Conservation (phyloP, 2,329 filamentous ascomycete genomes). For the Colletotrichum echinochloae region DNA sequence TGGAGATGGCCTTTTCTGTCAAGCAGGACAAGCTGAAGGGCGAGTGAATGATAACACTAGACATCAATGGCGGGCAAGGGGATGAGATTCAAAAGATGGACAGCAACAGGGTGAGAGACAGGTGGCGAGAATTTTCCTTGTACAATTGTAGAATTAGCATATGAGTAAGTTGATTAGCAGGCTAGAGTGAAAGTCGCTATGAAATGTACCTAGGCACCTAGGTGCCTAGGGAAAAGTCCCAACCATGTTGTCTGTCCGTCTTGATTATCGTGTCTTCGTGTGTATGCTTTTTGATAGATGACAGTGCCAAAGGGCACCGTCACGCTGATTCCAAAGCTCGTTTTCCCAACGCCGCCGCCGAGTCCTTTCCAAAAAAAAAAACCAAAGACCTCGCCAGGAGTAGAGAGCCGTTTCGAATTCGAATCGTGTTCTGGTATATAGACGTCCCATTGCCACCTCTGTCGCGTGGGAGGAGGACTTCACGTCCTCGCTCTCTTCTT, state of each 20-base stretch:
- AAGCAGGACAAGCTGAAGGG: constrained; percentile 78
- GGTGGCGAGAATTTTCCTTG: neutral
- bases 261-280: constrained; percentile 7
- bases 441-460: neutral
- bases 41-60: constrained; percentile 56
- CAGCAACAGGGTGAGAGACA: constrained; percentile 18
- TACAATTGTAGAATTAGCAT: no score
- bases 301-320: constrained; percentile 12
- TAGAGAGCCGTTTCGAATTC: neutral
- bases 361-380: neutral
- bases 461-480: neutral
- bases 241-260: neutral
- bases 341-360: neutral
- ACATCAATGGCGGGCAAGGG: constrained; percentile 1
- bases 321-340: neutral
- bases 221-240: no score
- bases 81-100: constrained; percentile 14
- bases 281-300: neutral
- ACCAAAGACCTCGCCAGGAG: constrained; percentile 29
- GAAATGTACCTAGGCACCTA: no score
- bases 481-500: constrained; percentile 37
- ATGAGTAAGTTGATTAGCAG: no score
- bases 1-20: constrained; percentile 73
- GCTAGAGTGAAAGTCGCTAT: no score
- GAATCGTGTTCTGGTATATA: neutral